Conservation (phyloP, 2,329 filamentous ascomycete genomes). For the Penicillium sclerotigenum region DNA sequence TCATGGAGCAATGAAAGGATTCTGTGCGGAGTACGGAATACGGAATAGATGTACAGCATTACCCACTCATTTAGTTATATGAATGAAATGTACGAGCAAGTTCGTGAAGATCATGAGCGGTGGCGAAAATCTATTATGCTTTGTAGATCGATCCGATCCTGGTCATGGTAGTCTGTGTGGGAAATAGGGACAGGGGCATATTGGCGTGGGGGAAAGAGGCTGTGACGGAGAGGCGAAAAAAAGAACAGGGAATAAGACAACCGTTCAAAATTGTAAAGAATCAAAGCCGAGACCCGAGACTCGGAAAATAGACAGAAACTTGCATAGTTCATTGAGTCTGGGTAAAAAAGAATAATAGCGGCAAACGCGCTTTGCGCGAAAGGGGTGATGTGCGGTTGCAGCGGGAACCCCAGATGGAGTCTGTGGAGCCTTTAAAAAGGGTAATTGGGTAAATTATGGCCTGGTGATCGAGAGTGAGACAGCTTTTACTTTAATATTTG, state of each 20-base stretch:
- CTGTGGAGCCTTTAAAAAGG: slow-evolving; percentile 12
- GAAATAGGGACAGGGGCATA: neutral
- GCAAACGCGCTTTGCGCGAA: slow-evolving; percentile 42
- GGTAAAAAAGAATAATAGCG: slow-evolving; percentile 21
- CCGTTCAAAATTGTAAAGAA: neutral
- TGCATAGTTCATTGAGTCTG: neutral
- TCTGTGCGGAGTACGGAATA: neutral
- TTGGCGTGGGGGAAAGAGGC: neutral
- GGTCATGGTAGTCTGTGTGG: neutral
- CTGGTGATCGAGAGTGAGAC: slow-evolving; percentile 13
- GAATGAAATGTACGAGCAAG: neutral
- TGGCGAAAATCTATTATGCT: neutral
- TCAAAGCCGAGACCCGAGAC: neutral
- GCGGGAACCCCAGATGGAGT: slow-evolving; percentile 33
- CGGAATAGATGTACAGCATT: neutral
- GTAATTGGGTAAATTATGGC: slow-evolving; percentile 3
- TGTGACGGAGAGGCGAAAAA: slow-evolving; percentile 4
- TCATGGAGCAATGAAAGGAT: neutral
- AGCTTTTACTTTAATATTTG: neutral
- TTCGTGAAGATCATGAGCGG: neutral
- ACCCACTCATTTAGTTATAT: neutral
- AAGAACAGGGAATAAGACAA: neutral
- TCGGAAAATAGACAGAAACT: neutral
- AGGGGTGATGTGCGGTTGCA: slow-evolving; percentile 31
- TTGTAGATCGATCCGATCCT: slow-evolving; percentile 7